phyloP scores from a whole-genome alignment of 768 basidiomycete genomes.

The Mycena venus region DNA sequence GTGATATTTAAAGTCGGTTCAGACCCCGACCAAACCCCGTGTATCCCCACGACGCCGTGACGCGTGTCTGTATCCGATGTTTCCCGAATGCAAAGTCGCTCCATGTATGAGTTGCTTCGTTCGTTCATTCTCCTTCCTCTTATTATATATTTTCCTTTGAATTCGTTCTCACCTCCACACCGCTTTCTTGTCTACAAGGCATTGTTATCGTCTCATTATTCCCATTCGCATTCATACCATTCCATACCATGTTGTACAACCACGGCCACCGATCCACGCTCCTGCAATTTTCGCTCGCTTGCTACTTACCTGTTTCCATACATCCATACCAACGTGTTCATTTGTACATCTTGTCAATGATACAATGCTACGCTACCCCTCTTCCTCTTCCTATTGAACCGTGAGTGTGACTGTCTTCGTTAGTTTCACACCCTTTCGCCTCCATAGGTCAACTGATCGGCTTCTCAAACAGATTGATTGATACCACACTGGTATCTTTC shows the following conservation, averaged over 20 bases:
- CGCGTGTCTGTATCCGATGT: not conserved
- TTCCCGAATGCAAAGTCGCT: constrained; percentile 14
- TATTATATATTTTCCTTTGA: constrained; percentile 17
- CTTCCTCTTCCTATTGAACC: too few species aligned
- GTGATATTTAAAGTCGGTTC: not conserved
- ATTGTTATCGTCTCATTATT: constrained; percentile 52
- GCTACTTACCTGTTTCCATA: not conserved
- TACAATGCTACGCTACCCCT: constrained; percentile 9
- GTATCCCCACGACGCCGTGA: constrained; percentile 31
- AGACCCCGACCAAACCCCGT: too few species aligned
- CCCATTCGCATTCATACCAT: constrained; percentile 28
- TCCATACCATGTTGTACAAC: constrained; percentile 31
- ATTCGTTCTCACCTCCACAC: not conserved
- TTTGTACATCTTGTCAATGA: constrained; percentile 30
- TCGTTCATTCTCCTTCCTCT: constrained; percentile 22
- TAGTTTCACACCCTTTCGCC: too few species aligned
- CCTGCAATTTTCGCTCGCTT: constrained; percentile 28
- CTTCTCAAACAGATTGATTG: too few species aligned
- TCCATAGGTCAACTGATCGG: not conserved
- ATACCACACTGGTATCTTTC: too few species aligned
- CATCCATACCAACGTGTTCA: not conserved
- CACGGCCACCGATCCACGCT: not conserved
- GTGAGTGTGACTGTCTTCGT: too few species aligned
- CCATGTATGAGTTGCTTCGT: constrained; percentile 28
- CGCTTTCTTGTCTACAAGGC: constrained; percentile 53